Base-by-base conservation (phyloP, 306 rosid genomes). In the Vigna trinervia region DNA sequence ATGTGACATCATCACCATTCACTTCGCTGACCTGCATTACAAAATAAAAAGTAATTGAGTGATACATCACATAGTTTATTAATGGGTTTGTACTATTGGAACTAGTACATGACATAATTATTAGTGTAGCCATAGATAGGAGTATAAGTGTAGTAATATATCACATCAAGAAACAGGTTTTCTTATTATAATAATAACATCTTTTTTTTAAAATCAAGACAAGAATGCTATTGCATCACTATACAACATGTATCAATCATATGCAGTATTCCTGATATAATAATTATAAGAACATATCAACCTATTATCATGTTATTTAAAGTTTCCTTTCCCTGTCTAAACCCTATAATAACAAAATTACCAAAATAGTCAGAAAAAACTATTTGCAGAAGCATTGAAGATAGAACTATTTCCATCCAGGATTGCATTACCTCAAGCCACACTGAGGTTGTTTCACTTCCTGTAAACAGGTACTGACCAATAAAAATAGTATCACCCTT, bases 1-100 rank as follows among this genome's bases (percentile, higher is more conserved):
- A 90, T 75, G 92, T 86, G 30, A 93, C 94, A 81, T 93, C 96
- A 23, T 83, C 90, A 15, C 91, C 96, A 73, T 87, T 80, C 81
- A 89, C 80, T 83, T 89, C 92, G 36, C 81, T 62, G 74, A 93
- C 97, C 97, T 93, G 84, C 85, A 54, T 58, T 20, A 23, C 32
- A 17, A 70, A 62, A 81, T 50, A 64, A 76, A 76, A 70, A 71
- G 45, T 17, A 52, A 13, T 17, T 45, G 54, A 58, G 71, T 30
- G 46, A 70, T 12, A 1, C 5, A 22, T 22, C 28, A 26, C 3
- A 19, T 28, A 30, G 14, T 28, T 30, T 30, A 59, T 30, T 61
- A 32, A 19, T 6, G 22, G 20, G 12, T 41, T 61, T 30, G 67
- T 32, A 61, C 43, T 30, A 7, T 12, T 13, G 20, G 43, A 39